Evolutionary conservation across 2,329 filamentous ascomycete species (phyloP), one percentile per base, ranked within the genome.

Genomic region (Colletotrichum sp.): DNA sequence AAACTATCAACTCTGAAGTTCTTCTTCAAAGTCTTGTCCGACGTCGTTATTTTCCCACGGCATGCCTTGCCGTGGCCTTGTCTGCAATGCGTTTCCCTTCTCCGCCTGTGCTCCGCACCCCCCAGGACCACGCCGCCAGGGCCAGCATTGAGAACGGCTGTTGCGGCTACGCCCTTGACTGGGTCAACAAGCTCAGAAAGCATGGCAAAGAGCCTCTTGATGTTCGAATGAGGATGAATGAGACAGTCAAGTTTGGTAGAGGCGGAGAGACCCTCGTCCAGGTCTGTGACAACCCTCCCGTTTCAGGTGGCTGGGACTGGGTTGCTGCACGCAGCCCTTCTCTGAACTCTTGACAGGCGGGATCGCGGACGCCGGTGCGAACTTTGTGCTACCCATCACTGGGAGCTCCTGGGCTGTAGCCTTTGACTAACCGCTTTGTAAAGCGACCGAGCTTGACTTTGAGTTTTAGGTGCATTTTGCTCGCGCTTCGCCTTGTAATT

Each of bases 231-330:
- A 43, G 61, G 13, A 38, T 63, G 36, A 65, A 30, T 65, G 36
- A 65, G 36, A 65, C 18, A 65, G 62, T 36, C 61, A 43, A 36
- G 28, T 34, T 36, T 58, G 64, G 64, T 48, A 69, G 14, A 34
- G 32, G 48, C 55, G 28, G 38, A 59, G 34, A 34, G 48, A 59
- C 68, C 56, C 62, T 72, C 43, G 56, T 73, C 63, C 43, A 68
- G 52, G 70, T 70, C 74, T 76, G 74, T 76, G 74, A 76, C 74
- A 74, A 74, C 74, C 74, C 74, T 76, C 61, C 65, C 71, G 74
- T 76, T 76, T 76, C 74, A 76, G 74, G 74, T 76, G 74, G 71
- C 48, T 74, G 58, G 28, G 65, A 61, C 56, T 34, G 56, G 56
- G 67, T 69, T 62, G 56, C 67, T 43, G 67, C 62, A 63, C 61